A percentile compares a stretch with the other conserved stretches of the same genome.
Conservation (phyloP, 768 basidiomycete species). For the Leccinum rimulosum region DNA sequence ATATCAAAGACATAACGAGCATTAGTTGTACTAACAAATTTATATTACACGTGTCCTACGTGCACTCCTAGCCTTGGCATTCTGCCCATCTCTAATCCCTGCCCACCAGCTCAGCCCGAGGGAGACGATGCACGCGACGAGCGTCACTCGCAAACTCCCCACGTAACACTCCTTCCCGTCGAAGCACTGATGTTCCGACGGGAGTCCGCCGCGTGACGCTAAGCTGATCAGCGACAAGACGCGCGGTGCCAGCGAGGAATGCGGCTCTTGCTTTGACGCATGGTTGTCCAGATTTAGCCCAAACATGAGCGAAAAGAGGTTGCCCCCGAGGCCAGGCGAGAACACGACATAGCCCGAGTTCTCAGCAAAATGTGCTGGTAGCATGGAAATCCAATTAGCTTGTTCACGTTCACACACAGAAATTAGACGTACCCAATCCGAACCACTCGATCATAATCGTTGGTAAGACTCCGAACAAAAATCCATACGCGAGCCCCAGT, state of each 20-base stretch:
- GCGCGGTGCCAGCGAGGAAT: background rate
- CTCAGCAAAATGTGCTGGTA: conserved; percentile 70
- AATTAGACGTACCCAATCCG: conserved; percentile 62
- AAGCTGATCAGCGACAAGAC: background rate
- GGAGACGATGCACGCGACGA: conserved; percentile 35
- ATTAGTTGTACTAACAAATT: too few relatives aligned
- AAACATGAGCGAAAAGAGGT: conserved; percentile 81
- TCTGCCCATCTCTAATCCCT: conserved; percentile 32
- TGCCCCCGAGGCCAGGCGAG: conserved; percentile 73
- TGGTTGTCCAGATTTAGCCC: conserved; percentile 81
- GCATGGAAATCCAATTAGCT: background rate
- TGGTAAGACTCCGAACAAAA: conserved; percentile 68
- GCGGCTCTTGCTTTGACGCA: conserved; percentile 24
- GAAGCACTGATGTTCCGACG: conserved; percentile 47
- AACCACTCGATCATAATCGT: conserved; percentile 89
- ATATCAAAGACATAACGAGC: too few relatives aligned
- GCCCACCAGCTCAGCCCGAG: conserved; percentile 38
- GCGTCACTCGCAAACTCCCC: conserved; percentile 50
- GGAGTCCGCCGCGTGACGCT: conserved; percentile 19
- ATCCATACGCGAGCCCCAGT: conserved; percentile 58
- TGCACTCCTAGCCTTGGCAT: conserved; percentile 1
- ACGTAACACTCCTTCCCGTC: conserved; percentile 60
- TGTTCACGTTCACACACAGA: conserved; percentile 1
- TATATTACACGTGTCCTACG: background rate
- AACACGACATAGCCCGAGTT: conserved; percentile 83